Percentiles rank a stretch among this genome's conserved stretches.
Evolutionary conservation across 345 rosid genomes (phyloP).

Genomic region (Brassica juncea): DNA sequence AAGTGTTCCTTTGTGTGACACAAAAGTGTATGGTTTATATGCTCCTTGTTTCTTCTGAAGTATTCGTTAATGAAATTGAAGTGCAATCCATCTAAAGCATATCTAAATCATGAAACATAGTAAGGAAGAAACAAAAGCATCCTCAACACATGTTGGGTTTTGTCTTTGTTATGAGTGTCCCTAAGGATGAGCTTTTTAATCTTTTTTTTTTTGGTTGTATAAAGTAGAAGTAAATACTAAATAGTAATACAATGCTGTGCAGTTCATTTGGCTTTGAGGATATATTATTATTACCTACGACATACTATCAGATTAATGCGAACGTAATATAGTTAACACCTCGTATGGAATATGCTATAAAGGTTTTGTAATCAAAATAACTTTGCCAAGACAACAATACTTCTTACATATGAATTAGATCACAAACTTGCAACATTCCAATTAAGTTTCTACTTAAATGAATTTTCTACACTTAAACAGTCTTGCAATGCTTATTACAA

Average conservation of each 20-base stretch:
- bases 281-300: not conserved
- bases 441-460: not conserved
- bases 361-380: not conserved
- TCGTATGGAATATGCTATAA: not conserved
- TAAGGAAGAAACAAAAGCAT: slow-evolving; percentile 12
- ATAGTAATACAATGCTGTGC: not conserved
- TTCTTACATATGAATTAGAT: not conserved
- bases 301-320: not conserved
- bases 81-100: slow-evolving; percentile 88
- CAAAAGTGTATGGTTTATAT: not conserved
- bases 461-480: not conserved
- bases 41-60: slow-evolving; percentile 47
- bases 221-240: not conserved
- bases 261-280: not conserved
- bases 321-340: not conserved
- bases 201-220: not conserved
- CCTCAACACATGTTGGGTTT: not conserved
- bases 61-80: slow-evolving; percentile 84
- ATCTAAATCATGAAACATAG: slow-evolving; percentile 70
- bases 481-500: not conserved
- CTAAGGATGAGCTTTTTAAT: slow-evolving; percentile 9
- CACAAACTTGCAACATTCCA: not conserved
- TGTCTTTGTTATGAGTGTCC: not conserved
- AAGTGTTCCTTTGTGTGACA: slow-evolving; percentile 1
- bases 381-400: not conserved